These are phyloP conservation scores for Xerocomellus intermedius DNA, from an alignment of 768 basidiomycete genomes.

Conservation along the genomic window DNA sequence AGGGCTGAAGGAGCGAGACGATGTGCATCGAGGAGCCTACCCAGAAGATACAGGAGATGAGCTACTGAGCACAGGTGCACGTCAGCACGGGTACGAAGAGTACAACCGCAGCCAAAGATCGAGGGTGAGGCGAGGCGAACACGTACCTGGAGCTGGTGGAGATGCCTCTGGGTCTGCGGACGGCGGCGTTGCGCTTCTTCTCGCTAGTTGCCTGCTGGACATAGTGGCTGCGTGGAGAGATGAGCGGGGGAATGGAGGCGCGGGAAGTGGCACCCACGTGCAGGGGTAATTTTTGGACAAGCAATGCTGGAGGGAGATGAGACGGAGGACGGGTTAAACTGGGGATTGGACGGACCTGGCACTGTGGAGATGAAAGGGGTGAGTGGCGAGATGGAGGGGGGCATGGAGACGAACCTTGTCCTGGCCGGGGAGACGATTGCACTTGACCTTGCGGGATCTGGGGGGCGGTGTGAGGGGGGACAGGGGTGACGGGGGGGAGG, in stretches of 20 bases:
- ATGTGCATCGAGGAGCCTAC: conserved; percentile 38
- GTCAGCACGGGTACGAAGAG: conserved; percentile 30
- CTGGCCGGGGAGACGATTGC: conserved; percentile 76
- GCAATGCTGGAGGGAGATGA: conserved; percentile 59
- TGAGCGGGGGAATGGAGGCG: conserved; percentile 18
- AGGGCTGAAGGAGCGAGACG: conserved; percentile 22
- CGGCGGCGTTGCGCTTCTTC: conserved; percentile 65
- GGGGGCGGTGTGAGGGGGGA: conserved; percentile 4
- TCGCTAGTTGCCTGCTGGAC: conserved; percentile 85
- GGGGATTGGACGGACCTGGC: conserved; percentile 52
- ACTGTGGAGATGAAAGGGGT: conserved; percentile 41
- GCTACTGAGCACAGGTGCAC: conserved; percentile 11
- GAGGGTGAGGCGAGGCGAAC: background rate
- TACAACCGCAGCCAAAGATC: conserved; percentile 24
- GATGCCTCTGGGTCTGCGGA: conserved; percentile 65
- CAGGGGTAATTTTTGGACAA: conserved; percentile 85
- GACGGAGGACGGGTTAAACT: background rate
- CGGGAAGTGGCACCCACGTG: conserved; percentile 60
- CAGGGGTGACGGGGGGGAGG: background rate
- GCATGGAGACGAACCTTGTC: conserved; percentile 59
- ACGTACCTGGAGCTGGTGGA: conserved; percentile 49
- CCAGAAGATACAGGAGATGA: conserved; percentile 35
- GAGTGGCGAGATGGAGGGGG: conserved; percentile 7
- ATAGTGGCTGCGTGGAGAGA: conserved; percentile 51
- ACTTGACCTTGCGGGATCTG: conserved; percentile 87